Conservation (phyloP, 2,329 filamentous ascomycete genomes). For the Colletotrichum echinochloae region DNA sequence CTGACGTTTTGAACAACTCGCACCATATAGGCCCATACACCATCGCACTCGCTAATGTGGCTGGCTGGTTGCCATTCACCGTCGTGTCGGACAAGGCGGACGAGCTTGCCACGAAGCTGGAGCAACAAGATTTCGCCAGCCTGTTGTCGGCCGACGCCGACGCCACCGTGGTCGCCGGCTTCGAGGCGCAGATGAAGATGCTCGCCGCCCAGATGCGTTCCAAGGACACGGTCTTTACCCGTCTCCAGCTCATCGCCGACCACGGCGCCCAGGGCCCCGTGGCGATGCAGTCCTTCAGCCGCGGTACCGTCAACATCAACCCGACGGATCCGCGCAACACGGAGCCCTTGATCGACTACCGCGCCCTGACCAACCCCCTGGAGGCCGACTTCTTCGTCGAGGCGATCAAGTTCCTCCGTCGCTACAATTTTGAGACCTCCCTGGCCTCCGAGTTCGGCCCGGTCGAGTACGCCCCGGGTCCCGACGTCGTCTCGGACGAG, state of each 20-base stretch:
- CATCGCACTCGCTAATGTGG: conserved; percentile 50
- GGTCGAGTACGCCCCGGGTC: conserved; percentile 49
- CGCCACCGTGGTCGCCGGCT: conserved; percentile 51
- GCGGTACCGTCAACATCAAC: conserved; percentile 54
- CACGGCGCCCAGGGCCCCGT: conserved; percentile 44
- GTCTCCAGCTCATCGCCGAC: conserved; percentile 42
- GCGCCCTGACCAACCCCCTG: conserved; percentile 53
- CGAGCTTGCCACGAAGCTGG: conserved; percentile 48
- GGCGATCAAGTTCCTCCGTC: conserved; percentile 51
- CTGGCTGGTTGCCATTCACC: conserved; percentile 52
- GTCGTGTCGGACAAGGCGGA: conserved; percentile 49
- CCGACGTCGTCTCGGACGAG: conserved; percentile 48
- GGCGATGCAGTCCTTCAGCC: conserved; percentile 50
- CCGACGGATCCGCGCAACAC: conserved; percentile 51
- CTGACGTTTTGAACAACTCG: not conserved
- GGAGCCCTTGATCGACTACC: conserved; percentile 54
- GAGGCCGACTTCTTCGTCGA: conserved; percentile 54
- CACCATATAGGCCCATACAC: conserved; percentile 45
- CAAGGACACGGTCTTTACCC: conserved; percentile 51
- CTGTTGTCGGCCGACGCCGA: conserved; percentile 49
- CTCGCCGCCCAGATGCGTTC: conserved; percentile 51
- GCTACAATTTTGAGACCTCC: conserved; percentile 52
- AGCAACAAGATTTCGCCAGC: conserved; percentile 48
- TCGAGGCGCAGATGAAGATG: conserved; percentile 52
- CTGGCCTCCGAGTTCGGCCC: conserved; percentile 49